These are phyloP conservation scores for Astragalus glycyphyllos DNA, from an alignment of 306 rosid genomes.

Conservation along the genomic window DNA sequence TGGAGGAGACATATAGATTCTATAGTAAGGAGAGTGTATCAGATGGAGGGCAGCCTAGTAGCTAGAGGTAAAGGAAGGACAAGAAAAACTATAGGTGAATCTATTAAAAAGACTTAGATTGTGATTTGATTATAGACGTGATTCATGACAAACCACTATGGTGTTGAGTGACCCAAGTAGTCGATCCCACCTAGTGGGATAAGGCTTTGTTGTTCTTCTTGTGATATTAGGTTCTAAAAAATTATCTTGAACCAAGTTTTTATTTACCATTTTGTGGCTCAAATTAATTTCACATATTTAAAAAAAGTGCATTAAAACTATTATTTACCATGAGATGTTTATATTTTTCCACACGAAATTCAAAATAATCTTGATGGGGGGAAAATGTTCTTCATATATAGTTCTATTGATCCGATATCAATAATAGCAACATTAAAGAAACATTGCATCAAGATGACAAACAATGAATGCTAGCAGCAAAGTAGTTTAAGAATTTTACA, in stretches of 20 bases:
- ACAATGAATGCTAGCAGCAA: conserved; percentile 20
- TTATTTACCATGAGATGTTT: background rate
- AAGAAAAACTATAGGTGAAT: too few relatives aligned
- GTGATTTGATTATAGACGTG: too few relatives aligned
- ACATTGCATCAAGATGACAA: background rate
- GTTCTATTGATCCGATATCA: conserved; percentile 21
- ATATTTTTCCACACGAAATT: conserved; percentile 10
- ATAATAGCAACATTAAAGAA: background rate
- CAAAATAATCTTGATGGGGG: conserved; percentile 10
- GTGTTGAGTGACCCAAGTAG: too few relatives aligned
- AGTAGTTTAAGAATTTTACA: conserved; percentile 6
- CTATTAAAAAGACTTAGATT: too few relatives aligned
- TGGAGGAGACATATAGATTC: too few relatives aligned
- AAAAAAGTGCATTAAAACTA: background rate
- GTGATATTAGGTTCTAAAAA: background rate
- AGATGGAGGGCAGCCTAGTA: too few relatives aligned
- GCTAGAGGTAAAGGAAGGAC: too few relatives aligned
- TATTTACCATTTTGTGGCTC: background rate
- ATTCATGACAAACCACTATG: too few relatives aligned
- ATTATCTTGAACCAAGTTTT: conserved; percentile 18
- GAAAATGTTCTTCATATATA: conserved; percentile 24
- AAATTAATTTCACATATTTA: background rate
- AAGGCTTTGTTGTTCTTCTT: too few relatives aligned
- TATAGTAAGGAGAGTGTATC: too few relatives aligned
- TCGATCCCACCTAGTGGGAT: too few relatives aligned